These are phyloP conservation scores for Dendrothele bispora DNA, from an alignment of 768 basidiomycete genomes.

Conservation along the genomic window DNA sequence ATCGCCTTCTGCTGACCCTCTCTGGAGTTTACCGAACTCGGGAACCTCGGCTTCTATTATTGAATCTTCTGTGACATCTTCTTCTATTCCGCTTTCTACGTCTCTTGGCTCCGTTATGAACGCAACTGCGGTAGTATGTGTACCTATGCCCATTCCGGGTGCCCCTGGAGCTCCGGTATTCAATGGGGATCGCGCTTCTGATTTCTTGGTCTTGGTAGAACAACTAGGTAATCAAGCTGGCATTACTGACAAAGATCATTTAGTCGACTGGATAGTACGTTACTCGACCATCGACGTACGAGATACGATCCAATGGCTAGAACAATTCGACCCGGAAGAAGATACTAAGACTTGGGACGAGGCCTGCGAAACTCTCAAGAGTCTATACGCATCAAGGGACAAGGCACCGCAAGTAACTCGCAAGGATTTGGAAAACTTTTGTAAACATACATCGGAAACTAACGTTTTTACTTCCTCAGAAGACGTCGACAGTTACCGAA, in stretches of 20 bases:
- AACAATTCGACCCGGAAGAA: background rate
- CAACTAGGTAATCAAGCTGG: background rate
- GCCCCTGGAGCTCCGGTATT: too few species aligned
- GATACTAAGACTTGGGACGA: background rate
- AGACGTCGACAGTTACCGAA: constrained; percentile 8
- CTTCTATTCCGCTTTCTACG: too few species aligned
- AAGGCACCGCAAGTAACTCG: too few species aligned
- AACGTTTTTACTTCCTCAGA: background rate
- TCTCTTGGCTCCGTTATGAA: too few species aligned
- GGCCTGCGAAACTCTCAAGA: background rate
- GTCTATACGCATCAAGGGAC: background rate
- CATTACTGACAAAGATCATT: background rate
- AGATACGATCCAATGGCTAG: background rate
- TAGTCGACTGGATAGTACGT: background rate
- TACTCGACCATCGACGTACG: background rate
- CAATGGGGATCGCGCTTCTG: too few species aligned
- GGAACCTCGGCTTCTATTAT: too few species aligned
- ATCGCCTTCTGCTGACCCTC: too few species aligned
- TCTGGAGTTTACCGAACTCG: too few species aligned
- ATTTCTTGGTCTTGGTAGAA: too few species aligned
- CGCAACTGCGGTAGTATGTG: too few species aligned
- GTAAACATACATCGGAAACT: too few species aligned
- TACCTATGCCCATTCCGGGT: background rate
- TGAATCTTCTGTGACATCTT: too few species aligned
- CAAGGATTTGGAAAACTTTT: constrained; percentile 2